Percentiles rank a stretch among this genome's conserved stretches.
phyloP scores from a whole-genome alignment of 306 rosid genomes.

The Glycyrrhiza uralensis region DNA sequence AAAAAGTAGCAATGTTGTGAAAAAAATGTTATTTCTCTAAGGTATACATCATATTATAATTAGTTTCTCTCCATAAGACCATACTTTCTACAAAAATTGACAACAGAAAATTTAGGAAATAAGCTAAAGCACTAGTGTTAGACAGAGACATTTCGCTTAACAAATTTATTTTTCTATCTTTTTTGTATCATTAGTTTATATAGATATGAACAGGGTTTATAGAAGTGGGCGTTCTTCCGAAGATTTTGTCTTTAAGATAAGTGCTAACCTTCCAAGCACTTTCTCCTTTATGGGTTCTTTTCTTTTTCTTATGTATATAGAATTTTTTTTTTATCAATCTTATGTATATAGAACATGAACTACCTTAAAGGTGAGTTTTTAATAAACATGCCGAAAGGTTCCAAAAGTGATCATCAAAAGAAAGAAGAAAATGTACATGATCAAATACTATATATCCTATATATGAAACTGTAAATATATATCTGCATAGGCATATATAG shows the following conservation, averaged over 20 bases:
- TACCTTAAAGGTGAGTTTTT: neutral
- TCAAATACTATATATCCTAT: no score
- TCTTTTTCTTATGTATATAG: neutral
- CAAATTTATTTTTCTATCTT: neutral
- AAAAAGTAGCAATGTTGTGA: neutral
- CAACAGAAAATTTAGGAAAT: neutral
- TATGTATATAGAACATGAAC: neutral
- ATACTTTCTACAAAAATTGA: neutral
- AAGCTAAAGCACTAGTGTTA: neutral
- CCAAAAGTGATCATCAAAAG: neutral
- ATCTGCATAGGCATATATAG: no score
- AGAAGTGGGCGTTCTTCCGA: no score
- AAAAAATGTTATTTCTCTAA: neutral
- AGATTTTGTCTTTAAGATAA: neutral
- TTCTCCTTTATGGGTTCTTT: neutral
- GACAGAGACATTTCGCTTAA: neutral
- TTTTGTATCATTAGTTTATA: neutral
- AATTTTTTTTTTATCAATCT: no score
- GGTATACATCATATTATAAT: no score
- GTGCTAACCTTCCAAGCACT: neutral
- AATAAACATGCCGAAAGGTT: neutral
- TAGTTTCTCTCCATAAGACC: neutral
- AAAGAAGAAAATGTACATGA: no score
- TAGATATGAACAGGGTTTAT: no score
- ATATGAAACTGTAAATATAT: no score